A percentile compares a stretch with the other conserved stretches of the same genome.
These are phyloP conservation scores for Rosa rugosa DNA, from an alignment of 306 rosid species.

Conservation along the genomic window DNA sequence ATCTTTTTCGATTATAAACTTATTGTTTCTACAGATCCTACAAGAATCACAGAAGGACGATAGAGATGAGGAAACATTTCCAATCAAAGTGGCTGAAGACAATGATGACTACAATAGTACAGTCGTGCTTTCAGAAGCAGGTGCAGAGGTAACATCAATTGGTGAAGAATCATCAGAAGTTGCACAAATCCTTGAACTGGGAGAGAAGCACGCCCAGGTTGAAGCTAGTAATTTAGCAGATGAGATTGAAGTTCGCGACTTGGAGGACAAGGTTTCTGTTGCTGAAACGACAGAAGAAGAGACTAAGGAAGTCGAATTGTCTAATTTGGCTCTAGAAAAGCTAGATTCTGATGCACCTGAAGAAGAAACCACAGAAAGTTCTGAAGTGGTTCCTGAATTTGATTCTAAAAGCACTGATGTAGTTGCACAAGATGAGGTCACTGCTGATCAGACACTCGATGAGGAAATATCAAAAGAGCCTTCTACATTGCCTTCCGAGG, in stretches of 20 bases:
- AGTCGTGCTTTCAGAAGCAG: not conserved
- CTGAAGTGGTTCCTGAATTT: not conserved
- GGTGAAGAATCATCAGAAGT: slow-evolving; percentile 13
- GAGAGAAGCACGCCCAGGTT: slow-evolving; percentile 10
- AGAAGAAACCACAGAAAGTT: not conserved
- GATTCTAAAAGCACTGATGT: not conserved
- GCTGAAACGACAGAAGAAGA: not conserved
- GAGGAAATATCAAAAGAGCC: not conserved
- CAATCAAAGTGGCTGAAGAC: not conserved
- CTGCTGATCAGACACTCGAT: slow-evolving; percentile 7
- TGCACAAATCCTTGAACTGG: slow-evolving; percentile 14
- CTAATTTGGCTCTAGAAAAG: not conserved
- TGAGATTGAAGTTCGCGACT: not conserved
- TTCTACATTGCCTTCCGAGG: slow-evolving; percentile 12
- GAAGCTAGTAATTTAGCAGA: slow-evolving; percentile 10
- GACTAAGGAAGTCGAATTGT: not conserved
- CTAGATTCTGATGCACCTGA: not conserved
- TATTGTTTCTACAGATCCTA: not conserved
- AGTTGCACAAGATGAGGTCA: slow-evolving; percentile 10
- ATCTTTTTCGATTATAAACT: not conserved
- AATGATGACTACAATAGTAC: not conserved
- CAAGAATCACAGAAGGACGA: slow-evolving; percentile 4
- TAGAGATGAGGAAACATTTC: not conserved
- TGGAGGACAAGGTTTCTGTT: not conserved
- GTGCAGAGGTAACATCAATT: not conserved